Percentiles rank a stretch among this genome's conserved stretches.
phyloP scores from a whole-genome alignment of 768 basidiomycete species.

The Coprinellus micaceus region DNA sequence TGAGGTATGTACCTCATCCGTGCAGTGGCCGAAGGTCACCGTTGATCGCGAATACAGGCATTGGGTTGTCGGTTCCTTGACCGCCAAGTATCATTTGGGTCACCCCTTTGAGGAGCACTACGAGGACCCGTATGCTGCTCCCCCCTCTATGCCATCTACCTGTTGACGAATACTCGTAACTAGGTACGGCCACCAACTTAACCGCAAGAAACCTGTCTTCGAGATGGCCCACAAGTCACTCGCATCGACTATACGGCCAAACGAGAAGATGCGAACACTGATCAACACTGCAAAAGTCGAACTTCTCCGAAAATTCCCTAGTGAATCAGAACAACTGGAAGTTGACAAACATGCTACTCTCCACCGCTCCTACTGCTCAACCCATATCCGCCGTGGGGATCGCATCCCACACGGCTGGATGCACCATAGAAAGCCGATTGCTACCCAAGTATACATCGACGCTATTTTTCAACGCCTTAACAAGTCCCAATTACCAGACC shows the following conservation, averaged over 20 bases:
- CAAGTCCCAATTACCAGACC: no score
- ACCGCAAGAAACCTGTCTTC: conserved; percentile 56
- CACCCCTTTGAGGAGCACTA: conserved; percentile 53
- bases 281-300: conserved; percentile 50
- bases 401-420: conserved; percentile 41
- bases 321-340: conserved; percentile 8
- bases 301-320: conserved; percentile 26
- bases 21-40: conserved; percentile 1
- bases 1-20: conserved; percentile 42
- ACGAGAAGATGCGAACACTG: conserved; percentile 37
- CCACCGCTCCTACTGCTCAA: conserved; percentile 40
- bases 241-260: conserved; percentile 50
- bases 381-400: conserved; percentile 66
- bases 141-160: neutral
- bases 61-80: conserved; percentile 66
- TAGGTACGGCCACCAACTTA: conserved; percentile 52
- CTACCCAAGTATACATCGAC: conserved; percentile 44
- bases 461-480: conserved; percentile 41
- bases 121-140: conserved; percentile 54
- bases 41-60: conserved; percentile 40
- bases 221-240: conserved; percentile 46
- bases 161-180: neutral
- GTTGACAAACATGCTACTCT: conserved; percentile 6
- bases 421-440: conserved; percentile 44
- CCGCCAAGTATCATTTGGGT: conserved; percentile 62